These are phyloP conservation scores for Lipomyces sp. DNA, from an alignment of 805 yeast species.

Conservation along the genomic window DNA sequence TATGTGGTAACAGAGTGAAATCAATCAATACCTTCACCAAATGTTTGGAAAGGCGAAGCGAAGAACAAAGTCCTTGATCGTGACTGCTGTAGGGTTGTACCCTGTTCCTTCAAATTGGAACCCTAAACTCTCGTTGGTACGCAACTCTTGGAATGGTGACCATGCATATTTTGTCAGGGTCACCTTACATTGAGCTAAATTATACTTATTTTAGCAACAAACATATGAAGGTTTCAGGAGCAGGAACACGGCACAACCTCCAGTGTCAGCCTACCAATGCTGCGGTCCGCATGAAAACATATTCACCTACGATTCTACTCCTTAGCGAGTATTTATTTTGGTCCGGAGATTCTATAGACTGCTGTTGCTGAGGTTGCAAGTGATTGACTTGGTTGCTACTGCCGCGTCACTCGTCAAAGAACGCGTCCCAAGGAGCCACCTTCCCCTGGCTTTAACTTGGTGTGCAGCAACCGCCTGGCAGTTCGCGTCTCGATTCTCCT, in stretches of 20 bases:
- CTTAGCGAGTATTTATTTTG: no score
- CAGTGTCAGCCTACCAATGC: no score
- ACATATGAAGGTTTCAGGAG: not conserved
- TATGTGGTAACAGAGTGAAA: not conserved
- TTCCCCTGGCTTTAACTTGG: no score
- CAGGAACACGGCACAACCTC: not conserved
- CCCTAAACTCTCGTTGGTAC: not conserved
- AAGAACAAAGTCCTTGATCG: not conserved
- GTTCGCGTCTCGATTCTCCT: not conserved
- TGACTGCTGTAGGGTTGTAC: constrained; percentile 1
- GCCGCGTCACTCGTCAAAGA: no score
- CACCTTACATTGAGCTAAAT: not conserved
- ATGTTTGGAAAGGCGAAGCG: no score
- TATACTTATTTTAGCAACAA: not conserved
- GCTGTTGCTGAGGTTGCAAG: no score
- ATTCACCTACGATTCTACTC: no score
- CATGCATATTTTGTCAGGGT: not conserved
- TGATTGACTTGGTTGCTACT: no score
- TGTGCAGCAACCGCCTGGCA: not conserved
- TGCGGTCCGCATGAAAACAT: no score
- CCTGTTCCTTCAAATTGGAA: not conserved
- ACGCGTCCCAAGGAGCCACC: no score
- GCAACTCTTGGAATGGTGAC: not conserved
- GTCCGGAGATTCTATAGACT: no score
- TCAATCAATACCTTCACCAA: not conserved